phyloP scores from a whole-genome alignment of 2,329 filamentous ascomycete species.

The Diatrype stigma region DNA sequence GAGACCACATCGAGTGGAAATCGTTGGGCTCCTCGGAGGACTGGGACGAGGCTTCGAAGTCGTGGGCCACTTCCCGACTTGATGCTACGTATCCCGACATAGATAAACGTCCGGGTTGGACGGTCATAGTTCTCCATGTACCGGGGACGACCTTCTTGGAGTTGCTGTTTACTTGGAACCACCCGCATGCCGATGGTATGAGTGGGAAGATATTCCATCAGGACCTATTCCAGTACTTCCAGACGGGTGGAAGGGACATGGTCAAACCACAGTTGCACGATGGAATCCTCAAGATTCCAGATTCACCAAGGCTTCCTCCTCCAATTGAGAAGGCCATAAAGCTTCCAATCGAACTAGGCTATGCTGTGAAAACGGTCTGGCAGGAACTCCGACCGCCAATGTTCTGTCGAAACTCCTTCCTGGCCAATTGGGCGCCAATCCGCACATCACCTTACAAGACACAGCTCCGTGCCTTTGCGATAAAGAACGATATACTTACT shows the following conservation, averaged over 20 bases:
- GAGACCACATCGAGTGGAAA: slow-evolving; percentile 16
- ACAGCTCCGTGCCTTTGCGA: slow-evolving; percentile 12
- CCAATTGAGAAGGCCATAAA: slow-evolving; percentile 19
- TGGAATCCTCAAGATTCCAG: slow-evolving; percentile 19
- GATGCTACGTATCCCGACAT: slow-evolving; percentile 10
- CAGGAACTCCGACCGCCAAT: slow-evolving; percentile 10
- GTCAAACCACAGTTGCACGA: slow-evolving; percentile 7
- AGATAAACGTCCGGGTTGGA: slow-evolving; percentile 14
- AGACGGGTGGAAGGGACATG: not conserved
- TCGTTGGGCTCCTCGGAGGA: slow-evolving; percentile 2
- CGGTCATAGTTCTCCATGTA: slow-evolving; percentile 10
- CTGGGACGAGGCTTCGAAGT: slow-evolving; percentile 6
- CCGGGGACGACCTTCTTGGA: slow-evolving; percentile 6
- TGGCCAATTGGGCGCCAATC: slow-evolving; percentile 19
- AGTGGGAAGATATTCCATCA: slow-evolving; percentile 20
- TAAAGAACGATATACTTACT: slow-evolving; percentile 6
- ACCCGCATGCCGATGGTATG: slow-evolving; percentile 15
- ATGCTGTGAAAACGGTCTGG: slow-evolving; percentile 11
- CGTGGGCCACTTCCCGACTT: slow-evolving; percentile 8
- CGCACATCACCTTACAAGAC: slow-evolving; percentile 15
- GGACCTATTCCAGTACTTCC: not conserved
- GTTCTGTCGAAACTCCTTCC: not conserved
- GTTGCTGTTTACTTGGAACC: slow-evolving; percentile 16
- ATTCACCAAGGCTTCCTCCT: slow-evolving; percentile 20
- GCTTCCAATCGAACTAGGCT: slow-evolving; percentile 8